Evolutionary conservation across 2,329 filamentous ascomycete genomes (phyloP).

Genomic region (Colletotrichum theobromicola): DNA sequence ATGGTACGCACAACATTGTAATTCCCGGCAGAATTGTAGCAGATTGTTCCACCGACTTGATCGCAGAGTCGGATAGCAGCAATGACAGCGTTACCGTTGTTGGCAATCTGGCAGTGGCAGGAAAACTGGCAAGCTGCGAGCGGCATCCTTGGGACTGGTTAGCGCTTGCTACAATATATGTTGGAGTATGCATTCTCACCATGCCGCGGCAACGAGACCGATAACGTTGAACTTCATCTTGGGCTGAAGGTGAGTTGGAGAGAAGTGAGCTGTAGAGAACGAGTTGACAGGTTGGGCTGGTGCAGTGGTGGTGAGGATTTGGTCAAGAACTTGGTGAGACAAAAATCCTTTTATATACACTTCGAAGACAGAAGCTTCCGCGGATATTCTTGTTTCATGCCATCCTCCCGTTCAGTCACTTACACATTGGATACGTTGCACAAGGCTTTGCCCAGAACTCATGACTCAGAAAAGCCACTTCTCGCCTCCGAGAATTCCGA

Average conservation of each 20-base stretch:
- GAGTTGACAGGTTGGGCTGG: neutral
- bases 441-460: neutral
- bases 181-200: neutral
- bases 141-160: neutral
- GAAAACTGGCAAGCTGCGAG: neutral
- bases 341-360: neutral
- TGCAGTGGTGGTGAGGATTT: neutral
- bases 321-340: neutral
- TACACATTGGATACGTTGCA: neutral
- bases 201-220: neutral
- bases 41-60: neutral
- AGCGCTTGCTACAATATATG: too few relatives aligned
- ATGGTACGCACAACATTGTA: neutral
- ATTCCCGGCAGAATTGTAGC: neutral
- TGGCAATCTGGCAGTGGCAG: neutral
- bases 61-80: neutral
- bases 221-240: neutral
- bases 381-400: neutral
- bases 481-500: neutral
- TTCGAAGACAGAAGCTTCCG: fast-evolving
- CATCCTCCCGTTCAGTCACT: neutral
- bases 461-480: neutral
- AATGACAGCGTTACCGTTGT: neutral
- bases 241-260: neutral
- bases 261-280: neutral